Base-by-base conservation (phyloP, 352 stramenopile genomes). In the Elongisporangium prolatum region DNA sequence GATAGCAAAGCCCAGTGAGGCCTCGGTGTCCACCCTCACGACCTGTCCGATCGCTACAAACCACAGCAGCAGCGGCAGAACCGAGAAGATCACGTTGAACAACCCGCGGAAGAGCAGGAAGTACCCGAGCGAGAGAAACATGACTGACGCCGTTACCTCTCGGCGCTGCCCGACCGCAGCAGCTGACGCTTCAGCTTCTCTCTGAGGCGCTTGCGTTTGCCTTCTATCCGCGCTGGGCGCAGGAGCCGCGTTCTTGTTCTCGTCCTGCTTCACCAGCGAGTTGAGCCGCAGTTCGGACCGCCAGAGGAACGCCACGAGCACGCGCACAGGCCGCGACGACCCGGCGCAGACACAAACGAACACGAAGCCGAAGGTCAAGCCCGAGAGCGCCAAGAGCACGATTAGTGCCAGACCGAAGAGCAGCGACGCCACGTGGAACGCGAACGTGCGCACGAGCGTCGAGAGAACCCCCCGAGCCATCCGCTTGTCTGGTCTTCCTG, bases 91-190 rank as follows among this genome's bases (percentile, higher is more conserved):
- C 51, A 88, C 8, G 61, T 86, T 75, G 51, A 90, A 67, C 14
- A 86, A 34, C 61, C 72, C 78, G 54, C 85, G 84, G 69, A 90
- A 88, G 49, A 87, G 58, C 56, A 90, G 37, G 22, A 90, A 90
- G 59, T 90, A 90, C 16, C 88, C 48, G 21, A 86, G 48, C 47
- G 80, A 90, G 55, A 83, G 63, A 53, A 82, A 24, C 80, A 90
- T 88, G 38, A 86, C 80, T 0, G 74, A 67, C 18, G 66, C 16
- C 22, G 80, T 90, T 47, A 90, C 74, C 53, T 88, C 77, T 13
- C 55, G 24, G 1, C 48, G 64, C 20, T 68, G 60, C 38, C 28
- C 4, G 14, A 25, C 6, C 0, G 17, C 6, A 14, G 56, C 17
- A 21, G 62, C 21, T 3, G 2, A 38, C 21, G 37, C 28, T 20